Evolutionary conservation across 371 early-diverging fungal species (phyloP).

Genomic region (Chytridium lagenaria): DNA sequence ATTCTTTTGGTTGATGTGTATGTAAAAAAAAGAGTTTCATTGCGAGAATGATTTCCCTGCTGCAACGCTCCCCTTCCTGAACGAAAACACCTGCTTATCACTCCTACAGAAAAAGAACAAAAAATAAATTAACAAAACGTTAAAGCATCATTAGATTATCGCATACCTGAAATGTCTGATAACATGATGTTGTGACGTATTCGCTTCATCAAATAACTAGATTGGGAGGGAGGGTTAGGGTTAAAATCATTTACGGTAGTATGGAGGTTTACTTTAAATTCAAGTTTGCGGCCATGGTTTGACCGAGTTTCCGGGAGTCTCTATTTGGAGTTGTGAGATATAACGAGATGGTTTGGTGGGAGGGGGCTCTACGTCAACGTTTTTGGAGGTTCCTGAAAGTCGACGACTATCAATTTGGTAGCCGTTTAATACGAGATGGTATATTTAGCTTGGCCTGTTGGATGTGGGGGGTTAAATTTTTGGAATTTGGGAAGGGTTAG

Average conservation of each 20-base stretch:
- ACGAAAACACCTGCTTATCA: conserved; percentile 41
- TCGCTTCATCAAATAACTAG: conserved; percentile 45
- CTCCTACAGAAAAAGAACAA: conserved; percentile 10
- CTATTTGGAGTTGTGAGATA: conserved; percentile 23
- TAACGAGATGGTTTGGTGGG: not conserved
- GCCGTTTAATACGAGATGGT: conserved; percentile 40
- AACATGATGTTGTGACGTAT: conserved; percentile 43
- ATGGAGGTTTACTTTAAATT: conserved; percentile 33
- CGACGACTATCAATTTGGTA: conserved; percentile 40
- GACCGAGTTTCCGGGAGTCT: conserved; percentile 39
- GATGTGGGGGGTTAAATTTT: not conserved
- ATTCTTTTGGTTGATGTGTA: not conserved
- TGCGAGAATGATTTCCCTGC: not conserved
- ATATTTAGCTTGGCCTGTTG: conserved; percentile 31
- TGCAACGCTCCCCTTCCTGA: conserved; percentile 27
- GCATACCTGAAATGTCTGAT: conserved; percentile 44
- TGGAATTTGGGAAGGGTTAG: not conserved
- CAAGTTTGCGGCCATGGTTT: conserved; percentile 39
- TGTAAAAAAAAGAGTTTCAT: too few relatives aligned
- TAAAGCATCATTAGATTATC: not conserved
- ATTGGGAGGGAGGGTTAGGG: not conserved
- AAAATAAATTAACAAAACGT: not conserved
- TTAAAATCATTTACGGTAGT: not conserved
- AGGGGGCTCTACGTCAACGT: conserved; percentile 24
- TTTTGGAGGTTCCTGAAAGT: conserved; percentile 34